Evolutionary conservation across 176 grass and related monocot genomes (phyloP), one percentile per base, ranked within the genome.

Genomic region (Zea luxurians): DNA sequence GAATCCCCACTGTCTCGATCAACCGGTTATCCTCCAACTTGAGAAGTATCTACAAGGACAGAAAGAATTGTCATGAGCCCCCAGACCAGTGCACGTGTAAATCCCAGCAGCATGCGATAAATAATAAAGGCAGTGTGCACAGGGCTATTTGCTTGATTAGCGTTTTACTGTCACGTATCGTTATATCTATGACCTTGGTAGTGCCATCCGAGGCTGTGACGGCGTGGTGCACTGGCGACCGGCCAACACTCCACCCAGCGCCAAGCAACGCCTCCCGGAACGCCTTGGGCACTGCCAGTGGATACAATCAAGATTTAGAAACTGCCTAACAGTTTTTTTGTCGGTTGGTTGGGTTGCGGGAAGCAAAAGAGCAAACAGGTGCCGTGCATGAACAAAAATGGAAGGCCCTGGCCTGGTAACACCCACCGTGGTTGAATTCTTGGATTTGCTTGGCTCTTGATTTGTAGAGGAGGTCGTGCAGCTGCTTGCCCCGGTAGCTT

Each of bases 1-100:
- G 95, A 83, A 98, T 98, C 57, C 91, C 95, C 50, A 98, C 95
- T 2, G 87, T 94, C 89, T 98, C 95, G 11, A 98, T 74, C 87
- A 98, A 66, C 63, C 95, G 90, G 61, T 89, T 94, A 78, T 98
- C 95, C 78, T 94, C 89, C 83, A 98, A 72, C 86, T 94, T 98
- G 55, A 98, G 82, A 72, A 98, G 89, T 90, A 98, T 92, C 95
- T 98, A 68, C 77, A 78, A 69, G 53, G 38, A 76, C 4, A 10
- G 59, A 66, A 55, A 72, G 76, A 61, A 4, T 34, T 35, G 59
- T 3, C n/a, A 59, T 59, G 55, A 59, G 55, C 7, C 7, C n/a
- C 3, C 17, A 21, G 54, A 59, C 15, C 21, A 59, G 55, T 59
- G 55, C 55, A 20, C n/a, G 2, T 10, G n/a, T 9, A 58, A 58